A percentile compares a stretch with the other conserved stretches of the same genome.
Evolutionary conservation across 192 early-diverging fungal species (phyloP).

Genomic region (Mortierella claussenii): DNA sequence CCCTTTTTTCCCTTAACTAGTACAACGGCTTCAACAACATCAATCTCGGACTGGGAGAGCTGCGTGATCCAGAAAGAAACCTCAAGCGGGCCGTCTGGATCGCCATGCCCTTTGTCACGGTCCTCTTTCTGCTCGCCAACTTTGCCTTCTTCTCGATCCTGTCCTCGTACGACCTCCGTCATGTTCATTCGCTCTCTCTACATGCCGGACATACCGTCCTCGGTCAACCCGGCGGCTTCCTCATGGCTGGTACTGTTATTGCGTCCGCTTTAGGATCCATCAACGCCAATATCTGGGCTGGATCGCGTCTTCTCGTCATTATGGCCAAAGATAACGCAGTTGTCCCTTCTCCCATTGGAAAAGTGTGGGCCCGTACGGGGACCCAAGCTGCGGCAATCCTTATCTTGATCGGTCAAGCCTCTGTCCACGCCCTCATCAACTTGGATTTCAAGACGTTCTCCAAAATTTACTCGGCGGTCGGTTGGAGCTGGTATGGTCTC

Average conservation of each 20-base stretch:
- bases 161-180: constrained; percentile 47
- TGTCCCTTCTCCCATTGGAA: constrained; percentile 19
- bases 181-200: constrained; percentile 43
- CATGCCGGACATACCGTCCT: constrained; percentile 47
- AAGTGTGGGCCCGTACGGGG: constrained; percentile 22
- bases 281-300: constrained; percentile 69
- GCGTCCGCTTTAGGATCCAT: constrained; percentile 60
- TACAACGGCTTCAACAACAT: constrained; percentile 61
- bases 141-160: constrained; percentile 55
- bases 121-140: constrained; percentile 52
- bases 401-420: constrained; percentile 30
- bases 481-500: constrained; percentile 57
- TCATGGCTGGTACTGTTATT: constrained; percentile 42
- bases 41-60: constrained; percentile 48
- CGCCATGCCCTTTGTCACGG: constrained; percentile 44
- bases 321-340: constrained; percentile 52
- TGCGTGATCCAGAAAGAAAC: constrained; percentile 45
- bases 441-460: constrained; percentile 53
- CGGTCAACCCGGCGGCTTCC: constrained; percentile 31
- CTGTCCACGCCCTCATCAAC: constrained; percentile 30
- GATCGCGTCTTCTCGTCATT: constrained; percentile 54
- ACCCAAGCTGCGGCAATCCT: constrained; percentile 35
- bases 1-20: constrained; percentile 9
- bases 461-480: constrained; percentile 49
- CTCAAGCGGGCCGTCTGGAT: constrained; percentile 48